phyloP scores from a whole-genome alignment of 75 land plant species.

The Pseudotsuga menziesii region DNA sequence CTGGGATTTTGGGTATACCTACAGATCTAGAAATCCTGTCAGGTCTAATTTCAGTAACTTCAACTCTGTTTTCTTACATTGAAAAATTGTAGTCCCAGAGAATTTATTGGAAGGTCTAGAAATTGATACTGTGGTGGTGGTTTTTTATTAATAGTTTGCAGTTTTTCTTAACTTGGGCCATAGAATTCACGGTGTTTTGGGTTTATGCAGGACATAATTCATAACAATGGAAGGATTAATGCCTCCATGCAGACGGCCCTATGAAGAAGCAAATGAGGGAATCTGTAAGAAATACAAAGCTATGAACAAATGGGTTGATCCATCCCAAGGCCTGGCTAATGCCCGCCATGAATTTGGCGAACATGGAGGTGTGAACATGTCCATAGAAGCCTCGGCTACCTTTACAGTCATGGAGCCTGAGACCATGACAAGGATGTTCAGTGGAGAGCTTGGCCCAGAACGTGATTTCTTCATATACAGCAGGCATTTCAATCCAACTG shows the following conservation, averaged over 20 bases:
- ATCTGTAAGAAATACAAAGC: conserved; percentile 5
- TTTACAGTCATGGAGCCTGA: conserved; percentile 99
- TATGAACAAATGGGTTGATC: conserved; percentile 28
- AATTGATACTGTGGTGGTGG: too few relatives aligned
- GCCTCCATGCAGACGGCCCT: not conserved
- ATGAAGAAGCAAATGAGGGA: not conserved
- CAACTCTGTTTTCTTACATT: too few relatives aligned
- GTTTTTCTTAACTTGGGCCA: too few relatives aligned
- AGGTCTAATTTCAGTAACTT: too few relatives aligned
- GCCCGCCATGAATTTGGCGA: conserved; percentile 93
- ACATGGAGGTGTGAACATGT: conserved; percentile 99
- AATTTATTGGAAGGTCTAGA: too few relatives aligned
- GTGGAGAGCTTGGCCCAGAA: conserved; percentile 87
- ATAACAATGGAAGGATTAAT: too few relatives aligned
- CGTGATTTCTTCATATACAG: conserved; percentile 92
- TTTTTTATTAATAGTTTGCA: too few relatives aligned
- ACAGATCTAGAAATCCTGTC: too few relatives aligned
- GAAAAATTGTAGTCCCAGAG: too few relatives aligned
- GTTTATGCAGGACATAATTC: too few relatives aligned
- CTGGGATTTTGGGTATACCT: too few relatives aligned
- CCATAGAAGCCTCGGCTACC: conserved; percentile 91
- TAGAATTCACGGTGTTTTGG: too few relatives aligned
- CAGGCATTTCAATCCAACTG: conserved; percentile 96
- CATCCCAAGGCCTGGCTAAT: conserved; percentile 64
- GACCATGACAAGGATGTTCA: conserved; percentile 36